Conservation (phyloP, 257 asterid genomes). For the Cinchona pubescens region DNA sequence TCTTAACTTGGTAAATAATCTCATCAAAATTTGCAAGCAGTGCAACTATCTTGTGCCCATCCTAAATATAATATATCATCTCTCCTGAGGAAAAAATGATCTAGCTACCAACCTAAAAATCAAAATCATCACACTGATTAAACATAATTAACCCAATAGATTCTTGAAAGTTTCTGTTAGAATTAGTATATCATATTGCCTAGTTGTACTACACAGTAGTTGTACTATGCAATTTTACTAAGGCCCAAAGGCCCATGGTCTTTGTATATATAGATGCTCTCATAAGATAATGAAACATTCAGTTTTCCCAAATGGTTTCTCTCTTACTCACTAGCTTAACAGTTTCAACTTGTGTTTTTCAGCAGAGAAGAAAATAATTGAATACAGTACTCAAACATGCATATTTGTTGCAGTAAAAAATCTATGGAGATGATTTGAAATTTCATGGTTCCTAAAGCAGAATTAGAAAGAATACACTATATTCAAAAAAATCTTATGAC, state of each 20-base stretch:
- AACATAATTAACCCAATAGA: not conserved
- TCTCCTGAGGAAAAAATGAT: not conserved
- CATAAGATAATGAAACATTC: too few relatives aligned
- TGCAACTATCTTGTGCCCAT: constrained; percentile 1
- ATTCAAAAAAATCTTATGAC: not conserved
- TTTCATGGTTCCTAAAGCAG: not conserved
- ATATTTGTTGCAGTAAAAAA: not conserved
- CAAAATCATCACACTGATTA: constrained; percentile 2
- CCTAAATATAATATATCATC: not conserved
- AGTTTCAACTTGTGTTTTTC: not conserved
- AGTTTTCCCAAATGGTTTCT: too few relatives aligned
- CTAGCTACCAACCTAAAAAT: not conserved
- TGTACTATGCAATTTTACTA: too few relatives aligned
- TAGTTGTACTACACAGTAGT: too few relatives aligned
- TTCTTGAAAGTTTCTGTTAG: not conserved
- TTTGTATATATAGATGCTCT: too few relatives aligned
- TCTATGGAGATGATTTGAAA: not conserved
- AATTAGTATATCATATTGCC: too few relatives aligned
- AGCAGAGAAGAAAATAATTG: not conserved
- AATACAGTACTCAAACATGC: not conserved
- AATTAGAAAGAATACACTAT: not conserved
- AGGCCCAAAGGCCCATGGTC: too few relatives aligned
- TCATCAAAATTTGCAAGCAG: not conserved
- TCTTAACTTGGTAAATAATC: constrained; percentile 8
- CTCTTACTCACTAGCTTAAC: too few relatives aligned